These are phyloP conservation scores for Saccharomyces mikatae DNA, from an alignment of 805 yeast species.

Conservation along the genomic window DNA sequence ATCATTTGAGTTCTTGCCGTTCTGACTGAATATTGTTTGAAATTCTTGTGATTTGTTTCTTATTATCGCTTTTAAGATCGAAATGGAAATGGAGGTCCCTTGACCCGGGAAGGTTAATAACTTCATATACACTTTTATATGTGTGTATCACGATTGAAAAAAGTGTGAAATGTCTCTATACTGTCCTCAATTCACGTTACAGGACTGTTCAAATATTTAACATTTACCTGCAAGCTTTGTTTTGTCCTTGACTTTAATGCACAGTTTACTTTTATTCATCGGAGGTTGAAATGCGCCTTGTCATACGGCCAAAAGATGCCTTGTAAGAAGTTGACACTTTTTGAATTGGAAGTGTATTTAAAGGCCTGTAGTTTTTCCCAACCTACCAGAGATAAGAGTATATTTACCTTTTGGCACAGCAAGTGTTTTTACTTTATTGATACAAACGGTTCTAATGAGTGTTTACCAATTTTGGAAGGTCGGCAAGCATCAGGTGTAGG, in stretches of 20 bases:
- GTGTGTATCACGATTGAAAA: not conserved
- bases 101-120: slow-evolving; percentile 31
- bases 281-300: not conserved
- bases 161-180: not conserved
- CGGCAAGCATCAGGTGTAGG: not conserved
- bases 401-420: not conserved
- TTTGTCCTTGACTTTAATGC: not conserved
- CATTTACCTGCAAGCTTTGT: not conserved
- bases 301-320: not conserved
- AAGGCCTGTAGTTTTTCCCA: not conserved
- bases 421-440: not conserved
- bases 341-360: not conserved
- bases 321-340: not conserved
- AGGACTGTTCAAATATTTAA: not conserved
- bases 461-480: not conserved
- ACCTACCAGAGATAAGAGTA: not conserved
- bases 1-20: slow-evolving; percentile 17
- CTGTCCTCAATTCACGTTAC: not conserved
- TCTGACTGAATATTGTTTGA: slow-evolving; percentile 10
- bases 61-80: slow-evolving; percentile 18
- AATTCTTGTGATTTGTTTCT: slow-evolving; percentile 18
- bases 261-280: not conserved
- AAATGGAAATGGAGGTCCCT: slow-evolving; percentile 27
- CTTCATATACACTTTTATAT: slow-evolving; percentile 9
- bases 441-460: not conserved